Conservation (phyloP, 129 eudicot species). For the Silybum marianum region DNA sequence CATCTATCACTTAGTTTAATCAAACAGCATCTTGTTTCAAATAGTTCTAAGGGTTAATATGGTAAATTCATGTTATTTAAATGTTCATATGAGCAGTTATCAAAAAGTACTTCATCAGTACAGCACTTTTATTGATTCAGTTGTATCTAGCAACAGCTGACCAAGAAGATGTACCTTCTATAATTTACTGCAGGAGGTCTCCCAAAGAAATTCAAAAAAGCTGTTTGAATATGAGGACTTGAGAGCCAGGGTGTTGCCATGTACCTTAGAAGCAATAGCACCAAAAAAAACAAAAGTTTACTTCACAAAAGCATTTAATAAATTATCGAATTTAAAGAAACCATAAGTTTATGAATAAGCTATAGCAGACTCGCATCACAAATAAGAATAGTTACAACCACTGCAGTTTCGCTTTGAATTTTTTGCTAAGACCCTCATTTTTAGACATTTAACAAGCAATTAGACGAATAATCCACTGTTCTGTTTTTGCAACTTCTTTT, state of each 20-base stretch:
- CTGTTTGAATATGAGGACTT: constrained; percentile 79
- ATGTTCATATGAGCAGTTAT: neutral
- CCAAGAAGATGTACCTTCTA: constrained; percentile 52
- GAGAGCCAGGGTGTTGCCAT: constrained; percentile 83
- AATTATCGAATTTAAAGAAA: neutral
- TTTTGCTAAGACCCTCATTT: neutral
- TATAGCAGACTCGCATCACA: neutral
- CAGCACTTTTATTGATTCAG: neutral
- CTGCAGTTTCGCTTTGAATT: neutral
- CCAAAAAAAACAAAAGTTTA: neutral
- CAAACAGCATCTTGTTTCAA: constrained; percentile 1
- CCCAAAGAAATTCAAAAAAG: constrained; percentile 61
- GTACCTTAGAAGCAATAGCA: constrained; percentile 48
- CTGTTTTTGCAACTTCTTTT: neutral
- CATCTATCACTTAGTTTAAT: neutral
- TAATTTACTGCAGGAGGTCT: constrained; percentile 65
- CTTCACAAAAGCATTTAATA: neutral
- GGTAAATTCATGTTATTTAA: neutral
- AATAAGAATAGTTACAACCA: neutral
- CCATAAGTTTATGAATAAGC: neutral
- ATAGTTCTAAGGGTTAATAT: constrained; percentile 4
- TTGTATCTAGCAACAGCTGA: neutral
- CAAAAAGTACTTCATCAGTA: neutral
- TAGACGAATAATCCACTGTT: neutral
- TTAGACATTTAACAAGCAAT: neutral